Base-by-base conservation (phyloP, 129 eudicot species). In the Logfia minima region DNA sequence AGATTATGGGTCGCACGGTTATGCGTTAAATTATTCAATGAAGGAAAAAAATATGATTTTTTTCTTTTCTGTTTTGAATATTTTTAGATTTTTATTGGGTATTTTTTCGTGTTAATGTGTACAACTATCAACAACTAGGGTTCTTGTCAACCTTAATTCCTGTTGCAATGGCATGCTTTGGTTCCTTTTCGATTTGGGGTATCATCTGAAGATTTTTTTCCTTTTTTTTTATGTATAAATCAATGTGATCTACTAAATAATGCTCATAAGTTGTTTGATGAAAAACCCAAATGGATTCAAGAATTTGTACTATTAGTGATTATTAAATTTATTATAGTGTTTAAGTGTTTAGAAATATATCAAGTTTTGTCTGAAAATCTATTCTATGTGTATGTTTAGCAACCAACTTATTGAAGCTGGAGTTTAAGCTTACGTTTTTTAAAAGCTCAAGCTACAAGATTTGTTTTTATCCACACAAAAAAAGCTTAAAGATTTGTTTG, bases 111-210 rank as follows among this genome's bases (percentile, higher is more conserved):
- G 75, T 74, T 43, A 26, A 74, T 74, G 58, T 60, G 23, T 77
- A 71, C 51, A 72, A 77, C 6, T 3, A 41, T 82, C 32, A 7
- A 29, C 39, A 77, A 58, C 78, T 83, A 72, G 80, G 78, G 72
- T 76, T 69, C 81, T 74, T 79, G 73, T 83, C 74, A 41, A 74
- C 72, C 74, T 41, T 56, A 1, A 63, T 65, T 55, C 58, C 2
- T 35, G 45, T 72, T 41, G 8, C 55, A 19, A 88, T 88, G 92
- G 68, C 89, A 13, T 83, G 87, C 66, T 88, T 83, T 13, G 83
- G 88, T 26, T 88, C 85, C 61, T 76, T 65, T 83, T 78, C 82
- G 83, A 48, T 75, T 69, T 66, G 70, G 80, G 93, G 93, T 88
- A 72, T 66, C n/a, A 35, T 53, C 34, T 10, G 16, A 0, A 11